Evolutionary conservation across 176 grass and related monocot genomes (phyloP).

Genomic region (Carex kokanica): DNA sequence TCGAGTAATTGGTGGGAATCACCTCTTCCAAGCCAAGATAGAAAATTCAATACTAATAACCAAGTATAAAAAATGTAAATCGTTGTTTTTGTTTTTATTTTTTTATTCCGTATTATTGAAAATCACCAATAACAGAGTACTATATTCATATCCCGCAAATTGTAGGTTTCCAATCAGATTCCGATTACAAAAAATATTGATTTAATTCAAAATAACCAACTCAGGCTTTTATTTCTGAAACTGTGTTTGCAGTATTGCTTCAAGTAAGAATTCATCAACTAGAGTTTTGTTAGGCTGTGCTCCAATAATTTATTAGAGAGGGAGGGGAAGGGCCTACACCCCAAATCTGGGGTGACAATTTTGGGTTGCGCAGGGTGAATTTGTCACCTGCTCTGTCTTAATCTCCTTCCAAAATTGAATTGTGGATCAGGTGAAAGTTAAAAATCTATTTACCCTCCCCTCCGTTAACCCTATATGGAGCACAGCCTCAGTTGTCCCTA

Average conservation of each 20-base stretch:
- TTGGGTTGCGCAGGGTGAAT: no score
- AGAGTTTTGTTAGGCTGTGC: neutral
- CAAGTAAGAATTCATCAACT: neutral
- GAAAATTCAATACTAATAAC: neutral
- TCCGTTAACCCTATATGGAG: no score
- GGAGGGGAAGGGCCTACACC: no score
- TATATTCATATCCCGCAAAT: neutral
- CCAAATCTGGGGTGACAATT: no score
- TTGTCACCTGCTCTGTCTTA: no score
- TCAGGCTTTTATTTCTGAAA: neutral
- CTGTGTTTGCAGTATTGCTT: neutral
- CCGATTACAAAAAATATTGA: neutral
- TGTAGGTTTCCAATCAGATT: neutral
- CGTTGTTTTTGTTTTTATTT: neutral
- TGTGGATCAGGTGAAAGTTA: no score
- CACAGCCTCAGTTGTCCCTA: neutral
- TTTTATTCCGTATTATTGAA: neutral
- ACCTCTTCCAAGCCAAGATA: neutral
- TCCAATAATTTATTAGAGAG: no score
- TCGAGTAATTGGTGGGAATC: neutral
- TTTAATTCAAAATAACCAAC: neutral
- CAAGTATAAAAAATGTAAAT: neutral
- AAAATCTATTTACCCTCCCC: no score
- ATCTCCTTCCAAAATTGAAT: no score
- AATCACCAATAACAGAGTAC: neutral